phyloP scores from a whole-genome alignment of 768 basidiomycete genomes.

The Calvatia gigantea region DNA sequence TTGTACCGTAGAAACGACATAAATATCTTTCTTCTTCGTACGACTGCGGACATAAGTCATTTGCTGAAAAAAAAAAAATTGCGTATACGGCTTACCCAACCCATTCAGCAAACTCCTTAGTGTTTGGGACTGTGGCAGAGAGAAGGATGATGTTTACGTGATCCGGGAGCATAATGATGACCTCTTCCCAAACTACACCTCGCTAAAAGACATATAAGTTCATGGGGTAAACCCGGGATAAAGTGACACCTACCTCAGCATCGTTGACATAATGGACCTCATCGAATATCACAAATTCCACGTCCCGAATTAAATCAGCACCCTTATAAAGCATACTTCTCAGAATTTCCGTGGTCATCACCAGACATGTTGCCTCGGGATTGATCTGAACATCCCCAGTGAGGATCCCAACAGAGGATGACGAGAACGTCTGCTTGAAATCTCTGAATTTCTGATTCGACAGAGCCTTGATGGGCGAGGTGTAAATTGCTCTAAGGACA shows the following conservation, averaged over 20 bases:
- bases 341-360: conserved; percentile 98
- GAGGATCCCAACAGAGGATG: conserved; percentile 88
- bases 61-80: not conserved
- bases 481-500: conserved; percentile 84
- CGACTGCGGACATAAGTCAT: conserved; percentile 48
- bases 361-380: conserved; percentile 92
- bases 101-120: conserved; percentile 98
- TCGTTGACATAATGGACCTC: conserved; percentile 99
- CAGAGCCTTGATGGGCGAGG: conserved; percentile 96
- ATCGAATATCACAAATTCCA: conserved; percentile 99
- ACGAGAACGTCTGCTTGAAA: conserved; percentile 94
- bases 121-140: conserved; percentile 97
- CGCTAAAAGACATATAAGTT: conserved; percentile 47
- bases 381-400: conserved; percentile 99
- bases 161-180: conserved; percentile 99
- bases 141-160: conserved; percentile 97
- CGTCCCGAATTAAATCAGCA: conserved; percentile 96
- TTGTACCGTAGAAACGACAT: conserved; percentile 95
- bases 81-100: conserved; percentile 69
- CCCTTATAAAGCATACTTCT: conserved; percentile 99
- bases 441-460: conserved; percentile 99
- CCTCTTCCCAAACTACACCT: conserved; percentile 99
- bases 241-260: conserved; percentile 68
- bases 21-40: conserved; percentile 99
- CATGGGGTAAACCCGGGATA: not conserved